Percentiles rank a stretch among this genome's conserved stretches.
Conservation (phyloP, 306 rosid genomes). For the Cicer arietinum region DNA sequence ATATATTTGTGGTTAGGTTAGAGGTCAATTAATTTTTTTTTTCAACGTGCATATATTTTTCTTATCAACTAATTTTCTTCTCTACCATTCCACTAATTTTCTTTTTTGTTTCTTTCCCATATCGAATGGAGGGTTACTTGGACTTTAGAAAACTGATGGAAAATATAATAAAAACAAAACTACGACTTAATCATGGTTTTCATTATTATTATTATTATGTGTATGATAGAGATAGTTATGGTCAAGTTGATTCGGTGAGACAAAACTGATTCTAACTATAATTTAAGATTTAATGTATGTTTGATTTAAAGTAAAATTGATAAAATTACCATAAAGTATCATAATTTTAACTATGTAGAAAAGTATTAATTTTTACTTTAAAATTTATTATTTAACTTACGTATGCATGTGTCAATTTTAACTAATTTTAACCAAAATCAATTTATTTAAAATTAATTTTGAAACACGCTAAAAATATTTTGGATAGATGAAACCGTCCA, state of each 20-base stretch:
- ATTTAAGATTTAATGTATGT: neutral
- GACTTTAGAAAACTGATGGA: conserved; percentile 2
- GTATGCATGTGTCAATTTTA: too few relatives aligned
- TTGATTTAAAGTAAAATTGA: too few relatives aligned
- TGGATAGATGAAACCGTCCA: too few relatives aligned
- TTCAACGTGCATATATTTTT: neutral
- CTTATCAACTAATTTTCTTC: conserved; percentile 37
- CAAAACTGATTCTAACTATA: neutral
- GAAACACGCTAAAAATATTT: too few relatives aligned
- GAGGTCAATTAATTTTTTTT: neutral
- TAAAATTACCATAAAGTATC: too few relatives aligned
- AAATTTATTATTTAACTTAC: too few relatives aligned
- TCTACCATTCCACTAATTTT: conserved; percentile 13
- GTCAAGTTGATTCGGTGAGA: neutral
- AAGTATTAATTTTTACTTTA: too few relatives aligned
- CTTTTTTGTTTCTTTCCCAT: neutral
- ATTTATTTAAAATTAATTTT: too few relatives aligned
- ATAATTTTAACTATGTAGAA: too few relatives aligned
- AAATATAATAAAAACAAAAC: conserved; percentile 22
- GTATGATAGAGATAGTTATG: neutral
- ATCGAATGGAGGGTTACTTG: conserved; percentile 24
- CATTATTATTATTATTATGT: neutral
- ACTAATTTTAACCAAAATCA: too few relatives aligned
- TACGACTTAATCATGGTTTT: neutral
- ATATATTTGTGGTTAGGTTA: neutral